Percentiles rank a stretch among this genome's conserved stretches.
Conservation (phyloP, 1,284 basidiomycete species). For the Cryptococcus sp. region DNA sequence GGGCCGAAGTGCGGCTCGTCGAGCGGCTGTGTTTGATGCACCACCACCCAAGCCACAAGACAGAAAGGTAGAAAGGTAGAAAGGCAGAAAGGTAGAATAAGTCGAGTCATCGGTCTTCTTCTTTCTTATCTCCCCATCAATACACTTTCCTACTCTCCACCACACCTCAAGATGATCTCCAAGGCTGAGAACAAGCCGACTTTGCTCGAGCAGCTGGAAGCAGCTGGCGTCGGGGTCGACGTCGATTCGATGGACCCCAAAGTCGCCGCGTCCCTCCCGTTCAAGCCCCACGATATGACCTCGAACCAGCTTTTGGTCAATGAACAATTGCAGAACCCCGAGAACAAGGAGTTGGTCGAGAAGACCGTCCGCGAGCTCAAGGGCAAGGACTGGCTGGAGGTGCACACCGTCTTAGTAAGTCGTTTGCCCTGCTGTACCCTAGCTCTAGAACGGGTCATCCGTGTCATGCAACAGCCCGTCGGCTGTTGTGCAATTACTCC, state of each 20-base stretch:
- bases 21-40: too few relatives aligned
- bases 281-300: constrained; percentile 41
- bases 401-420: constrained; percentile 37
- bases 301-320: constrained; percentile 39
- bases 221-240: constrained; percentile 30
- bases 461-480: background rate
- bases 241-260: constrained; percentile 37
- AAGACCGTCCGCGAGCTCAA: constrained; percentile 30
- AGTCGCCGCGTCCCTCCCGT: constrained; percentile 29
- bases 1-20: too few relatives aligned
- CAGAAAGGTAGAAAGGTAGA: too few relatives aligned
- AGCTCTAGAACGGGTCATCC: background rate
- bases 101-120: background rate
- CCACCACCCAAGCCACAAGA: too few relatives aligned
- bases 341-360: constrained; percentile 37
- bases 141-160: background rate
- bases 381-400: constrained; percentile 31
- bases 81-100: too few relatives aligned
- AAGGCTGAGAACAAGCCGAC: constrained; percentile 14
- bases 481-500: too few relatives aligned
- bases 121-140: background rate
- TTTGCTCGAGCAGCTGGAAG: constrained; percentile 41
- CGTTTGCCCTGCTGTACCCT: background rate
- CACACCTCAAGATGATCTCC: constrained; percentile 16
- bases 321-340: constrained; percentile 28